Base-by-base conservation (phyloP, 2,329 filamentous ascomycete genomes). In the Aciculosporium take region DNA sequence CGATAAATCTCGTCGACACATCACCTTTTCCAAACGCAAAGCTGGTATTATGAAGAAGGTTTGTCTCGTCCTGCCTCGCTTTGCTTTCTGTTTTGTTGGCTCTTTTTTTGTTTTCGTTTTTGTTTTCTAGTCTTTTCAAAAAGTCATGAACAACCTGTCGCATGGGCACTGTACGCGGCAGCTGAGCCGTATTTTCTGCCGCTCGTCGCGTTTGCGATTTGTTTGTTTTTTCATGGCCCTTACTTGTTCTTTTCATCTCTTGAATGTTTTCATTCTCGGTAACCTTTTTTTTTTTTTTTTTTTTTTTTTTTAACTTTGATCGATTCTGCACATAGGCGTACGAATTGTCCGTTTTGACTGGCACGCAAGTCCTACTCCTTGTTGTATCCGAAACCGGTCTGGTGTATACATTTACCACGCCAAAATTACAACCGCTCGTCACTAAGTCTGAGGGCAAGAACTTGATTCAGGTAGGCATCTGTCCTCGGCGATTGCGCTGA, bases 31-130 rank as follows among this genome's bases (percentile, higher is more conserved):
- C 54, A 98, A 98, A 79, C 86, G 91, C 64, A 98, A 98, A 73
- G 91, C 91, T 43, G 91, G 91, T 55, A 96, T 98, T 66, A 96
- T 98, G 91, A 96, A 98, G 76, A 96, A 96, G 87, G 91, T 95
- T 62, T 53, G 79, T 72, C 8, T 25, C 21, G 31, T 37, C 36
- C 31, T n/a, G 25, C 27, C 37, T 35, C 33, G 28, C n/a, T 33
- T 40, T 18, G 18, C 37, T 13, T 10, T 10, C 25, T 10, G n/a
- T 35, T 27, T 39, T 21, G 15, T 23, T 37, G 37, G 21, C 28
- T 9, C n/a, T n/a, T n/a, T n/a, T n/a, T n/a, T n/a, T n/a, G n/a
- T n/a, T n/a, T n/a, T n/a, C n/a, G n/a, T n/a, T n/a, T n/a, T n/a
- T n/a, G n/a, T n/a, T n/a, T n/a, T n/a, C n/a, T n/a, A n/a, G n/a